Evolutionary conservation across 495 filamentous ascomycete genomes (phyloP).

Genomic region (Podospora pseudopauciseta): DNA sequence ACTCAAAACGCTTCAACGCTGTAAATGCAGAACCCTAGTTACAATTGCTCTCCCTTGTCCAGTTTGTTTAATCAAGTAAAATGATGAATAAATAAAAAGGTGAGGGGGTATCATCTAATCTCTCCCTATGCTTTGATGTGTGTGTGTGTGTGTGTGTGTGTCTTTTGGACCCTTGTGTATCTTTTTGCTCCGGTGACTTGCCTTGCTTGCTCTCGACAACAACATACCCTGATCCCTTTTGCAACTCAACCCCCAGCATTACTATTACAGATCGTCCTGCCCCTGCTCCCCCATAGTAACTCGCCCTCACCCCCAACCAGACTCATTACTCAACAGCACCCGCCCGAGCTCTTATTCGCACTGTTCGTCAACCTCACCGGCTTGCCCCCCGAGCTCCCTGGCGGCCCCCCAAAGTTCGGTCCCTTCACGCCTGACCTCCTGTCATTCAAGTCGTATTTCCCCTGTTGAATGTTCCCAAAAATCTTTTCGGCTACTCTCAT

Average conservation of each 20-base stretch:
- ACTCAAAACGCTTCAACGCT: no score
- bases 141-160: not conserved
- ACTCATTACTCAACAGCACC: slow-evolving; percentile 17
- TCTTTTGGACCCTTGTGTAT: not conserved
- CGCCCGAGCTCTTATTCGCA: slow-evolving; percentile 8
- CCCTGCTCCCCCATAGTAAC: not conserved
- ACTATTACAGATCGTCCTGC: not conserved
- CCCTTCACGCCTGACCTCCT: slow-evolving; percentile 87
- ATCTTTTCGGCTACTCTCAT: slow-evolving; percentile 89
- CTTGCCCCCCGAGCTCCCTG: slow-evolving; percentile 45
- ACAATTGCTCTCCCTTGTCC: no score
- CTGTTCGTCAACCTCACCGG: slow-evolving; percentile 37
- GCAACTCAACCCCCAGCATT: not conserved
- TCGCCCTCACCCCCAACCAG: not conserved
- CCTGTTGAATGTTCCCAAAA: slow-evolving; percentile 89
- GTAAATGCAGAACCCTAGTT: no score
- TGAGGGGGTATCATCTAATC: slow-evolving; percentile 4
- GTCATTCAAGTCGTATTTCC: slow-evolving; percentile 92
- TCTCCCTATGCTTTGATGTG: not conserved
- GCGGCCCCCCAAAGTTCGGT: slow-evolving; percentile 26
- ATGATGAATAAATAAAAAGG: not conserved
- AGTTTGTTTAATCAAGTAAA: no score
- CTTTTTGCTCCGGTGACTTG: not conserved
- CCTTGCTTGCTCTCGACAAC: not conserved
- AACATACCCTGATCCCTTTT: not conserved